Base-by-base conservation (phyloP, 192 early-diverging fungal species). In the Gonapodya sp. region DNA sequence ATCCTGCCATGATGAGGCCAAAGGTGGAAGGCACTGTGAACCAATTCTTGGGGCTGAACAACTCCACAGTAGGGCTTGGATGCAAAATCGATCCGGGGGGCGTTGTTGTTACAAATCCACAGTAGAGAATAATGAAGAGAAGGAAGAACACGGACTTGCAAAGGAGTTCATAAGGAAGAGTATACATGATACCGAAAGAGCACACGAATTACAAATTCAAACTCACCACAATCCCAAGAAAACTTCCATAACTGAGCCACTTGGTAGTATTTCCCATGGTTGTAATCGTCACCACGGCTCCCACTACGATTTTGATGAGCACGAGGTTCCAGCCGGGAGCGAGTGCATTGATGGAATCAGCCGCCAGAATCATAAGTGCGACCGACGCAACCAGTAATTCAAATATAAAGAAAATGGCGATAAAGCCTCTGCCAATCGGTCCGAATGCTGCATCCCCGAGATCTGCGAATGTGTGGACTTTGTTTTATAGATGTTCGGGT, bases 281-380 rank as follows among this genome's bases (percentile, higher is more conserved):
- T 33, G 75, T 77, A 2, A 34, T 18, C 30, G 75, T 33, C 30
- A 77, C 75, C 8, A 77, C 8, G 75, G 34, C 30, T 16, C 18
- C 18, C 30, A 77, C 30, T 16, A 2, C 75, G 18, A 31, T 8
- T 33, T 77, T 77, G 75, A 77, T 34, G 8, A 2, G 18, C 30
- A 32, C 18, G 31, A 34, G 75, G 31, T 77, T 8, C 75, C 75
- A 77, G 75, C 8, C 18, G 18, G 75, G 75, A 31, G 34, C 2
- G 18, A 77, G 75, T 2, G 75, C 75, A 2, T 77, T 16, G 75
- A 77, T 31, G 8, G 75, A 77, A 31, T 77, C 75, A 16, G 75
- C 18, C 8, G 75, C 75, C 18, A 77, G 75, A 33, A 77, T 77
- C 18, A 77, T 31, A 2, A 77, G 31, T 31, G 75, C 75, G 75